These are phyloP conservation scores for Amanita fuliginea DNA, from an alignment of 768 basidiomycete species.

Conservation along the genomic window DNA sequence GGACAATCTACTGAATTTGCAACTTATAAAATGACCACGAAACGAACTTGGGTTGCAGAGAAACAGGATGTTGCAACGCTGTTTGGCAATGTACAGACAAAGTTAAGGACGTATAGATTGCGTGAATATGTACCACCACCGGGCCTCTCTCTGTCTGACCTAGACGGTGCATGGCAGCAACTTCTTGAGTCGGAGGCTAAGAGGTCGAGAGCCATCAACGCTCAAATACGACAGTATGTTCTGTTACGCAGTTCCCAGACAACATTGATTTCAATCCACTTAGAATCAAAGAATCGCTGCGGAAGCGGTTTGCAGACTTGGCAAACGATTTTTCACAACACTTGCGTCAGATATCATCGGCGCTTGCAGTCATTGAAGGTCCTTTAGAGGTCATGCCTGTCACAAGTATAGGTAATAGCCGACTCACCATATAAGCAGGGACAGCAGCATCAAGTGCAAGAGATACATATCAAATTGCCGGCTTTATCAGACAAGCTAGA, in stretches of 20 bases:
- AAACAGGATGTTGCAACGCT: constrained; percentile 80
- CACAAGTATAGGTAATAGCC: neutral
- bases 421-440: constrained; percentile 26
- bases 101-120: constrained; percentile 83
- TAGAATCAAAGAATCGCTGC: constrained; percentile 75
- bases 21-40: constrained; percentile 75
- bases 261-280: neutral
- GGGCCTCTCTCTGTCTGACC: constrained; percentile 59
- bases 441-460: constrained; percentile 59
- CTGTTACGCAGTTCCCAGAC: neutral
- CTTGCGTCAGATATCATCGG: constrained; percentile 53
- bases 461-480: constrained; percentile 60
- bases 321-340: constrained; percentile 70
- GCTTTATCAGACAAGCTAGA: constrained; percentile 46
- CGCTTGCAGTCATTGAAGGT: constrained; percentile 67
- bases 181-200: constrained; percentile 67
- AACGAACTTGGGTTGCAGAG: constrained; percentile 83
- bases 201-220: constrained; percentile 76
- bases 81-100: constrained; percentile 90
- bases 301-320: constrained; percentile 66
- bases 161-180: constrained; percentile 68
- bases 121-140: constrained; percentile 71
- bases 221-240: constrained; percentile 75
- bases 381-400: constrained; percentile 49
- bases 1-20: constrained; percentile 61